Evolutionary conservation across 2,329 filamentous ascomycete species (phyloP).

Genomic region (Oidium heveae): DNA sequence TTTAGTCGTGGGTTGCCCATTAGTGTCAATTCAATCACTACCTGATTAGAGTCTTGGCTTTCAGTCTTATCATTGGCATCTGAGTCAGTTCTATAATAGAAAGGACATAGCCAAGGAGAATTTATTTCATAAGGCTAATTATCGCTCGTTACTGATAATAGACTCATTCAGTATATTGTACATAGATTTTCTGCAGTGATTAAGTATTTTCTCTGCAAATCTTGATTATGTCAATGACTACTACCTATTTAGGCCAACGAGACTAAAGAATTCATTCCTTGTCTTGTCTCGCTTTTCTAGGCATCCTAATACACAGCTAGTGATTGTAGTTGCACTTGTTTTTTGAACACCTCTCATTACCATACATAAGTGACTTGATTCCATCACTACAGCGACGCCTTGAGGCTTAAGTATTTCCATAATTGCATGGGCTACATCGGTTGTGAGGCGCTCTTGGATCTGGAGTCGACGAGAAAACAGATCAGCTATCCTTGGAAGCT

Average conservation of each 20-base stretch:
- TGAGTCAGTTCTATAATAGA: too few relatives aligned
- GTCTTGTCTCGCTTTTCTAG: constrained; percentile 87
- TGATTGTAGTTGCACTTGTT: constrained; percentile 64
- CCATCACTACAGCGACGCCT: constrained; percentile 92
- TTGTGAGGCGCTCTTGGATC: constrained; percentile 88
- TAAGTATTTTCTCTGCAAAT: too few relatives aligned
- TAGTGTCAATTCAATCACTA: too few relatives aligned
- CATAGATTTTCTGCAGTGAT: too few relatives aligned
- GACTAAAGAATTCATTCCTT: constrained; percentile 77
- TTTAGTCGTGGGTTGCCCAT: too few relatives aligned
- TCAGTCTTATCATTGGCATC: too few relatives aligned
- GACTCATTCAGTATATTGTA: too few relatives aligned
- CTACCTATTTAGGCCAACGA: constrained; percentile 37
- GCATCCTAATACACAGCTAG: constrained; percentile 90
- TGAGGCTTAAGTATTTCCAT: constrained; percentile 83
- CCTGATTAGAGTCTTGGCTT: too few relatives aligned
- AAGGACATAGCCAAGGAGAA: too few relatives aligned
- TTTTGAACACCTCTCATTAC: constrained; percentile 97
- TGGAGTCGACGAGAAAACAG: constrained; percentile 89
- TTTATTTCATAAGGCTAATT: too few relatives aligned
- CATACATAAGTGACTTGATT: constrained; percentile 93
- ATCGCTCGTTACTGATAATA: too few relatives aligned
- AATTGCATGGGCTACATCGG: constrained; percentile 83
- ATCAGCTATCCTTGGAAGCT: constrained; percentile 83
- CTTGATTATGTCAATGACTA: too few relatives aligned